Percentiles rank a stretch among this genome's conserved stretches.
These are phyloP conservation scores for Monilinia vaccinii-corymbosi DNA, from an alignment of 2,329 filamentous ascomycete species.

Conservation along the genomic window DNA sequence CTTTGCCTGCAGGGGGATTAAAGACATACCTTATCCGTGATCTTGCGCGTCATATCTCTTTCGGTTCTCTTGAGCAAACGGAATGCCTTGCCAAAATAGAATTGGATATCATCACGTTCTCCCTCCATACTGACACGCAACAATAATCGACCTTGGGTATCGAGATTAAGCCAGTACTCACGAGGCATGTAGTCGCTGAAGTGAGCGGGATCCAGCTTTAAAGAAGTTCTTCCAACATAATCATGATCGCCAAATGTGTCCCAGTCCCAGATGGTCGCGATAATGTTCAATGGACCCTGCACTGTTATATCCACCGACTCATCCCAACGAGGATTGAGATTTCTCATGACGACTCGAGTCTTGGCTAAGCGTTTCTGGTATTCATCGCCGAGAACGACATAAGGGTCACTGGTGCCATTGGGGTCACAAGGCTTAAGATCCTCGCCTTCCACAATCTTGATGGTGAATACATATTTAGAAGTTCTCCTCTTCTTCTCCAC, in stretches of 20 bases:
- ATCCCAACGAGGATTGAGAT: constrained; percentile 91
- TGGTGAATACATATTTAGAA: constrained; percentile 92
- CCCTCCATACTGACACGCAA: constrained; percentile 97
- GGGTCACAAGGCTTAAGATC: constrained; percentile 97
- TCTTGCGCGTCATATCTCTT: constrained; percentile 94
- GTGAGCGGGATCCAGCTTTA: constrained; percentile 96
- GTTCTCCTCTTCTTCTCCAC: constrained; percentile 57
- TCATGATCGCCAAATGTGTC: constrained; percentile 96
- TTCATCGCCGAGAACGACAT: constrained; percentile 93
- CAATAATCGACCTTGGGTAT: constrained; percentile 84
- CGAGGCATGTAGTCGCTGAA: constrained; percentile 93
- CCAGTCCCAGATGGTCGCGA: constrained; percentile 97
- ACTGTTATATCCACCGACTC: constrained; percentile 96
- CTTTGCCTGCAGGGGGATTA: not conserved
- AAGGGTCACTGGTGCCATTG: constrained; percentile 88
- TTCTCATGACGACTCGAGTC: constrained; percentile 83
- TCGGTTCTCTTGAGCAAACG: constrained; percentile 90
- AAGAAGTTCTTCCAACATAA: constrained; percentile 89
- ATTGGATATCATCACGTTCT: constrained; percentile 95
- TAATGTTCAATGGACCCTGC: constrained; percentile 81
- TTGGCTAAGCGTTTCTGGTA: constrained; percentile 96
- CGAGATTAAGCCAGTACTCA: constrained; percentile 96
- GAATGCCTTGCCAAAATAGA: constrained; percentile 97
- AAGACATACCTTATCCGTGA: constrained; percentile 81
- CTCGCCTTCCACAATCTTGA: constrained; percentile 97